phyloP scores from a whole-genome alignment of 768 basidiomycete genomes.

The Mycena sanguinolenta region DNA sequence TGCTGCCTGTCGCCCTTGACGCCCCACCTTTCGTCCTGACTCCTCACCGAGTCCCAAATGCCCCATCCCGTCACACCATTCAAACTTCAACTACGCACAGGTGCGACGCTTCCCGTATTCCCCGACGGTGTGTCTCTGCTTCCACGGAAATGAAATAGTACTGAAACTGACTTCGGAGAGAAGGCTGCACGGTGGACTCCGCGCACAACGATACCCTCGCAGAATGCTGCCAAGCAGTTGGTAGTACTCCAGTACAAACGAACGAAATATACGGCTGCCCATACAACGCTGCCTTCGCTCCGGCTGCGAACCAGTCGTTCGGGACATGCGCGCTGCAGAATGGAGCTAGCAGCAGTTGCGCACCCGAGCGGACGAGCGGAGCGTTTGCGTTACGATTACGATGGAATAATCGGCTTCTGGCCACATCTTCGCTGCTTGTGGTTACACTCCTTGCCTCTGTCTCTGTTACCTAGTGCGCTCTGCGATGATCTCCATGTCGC shows the following conservation, averaged over 20 bases:
- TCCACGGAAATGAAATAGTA: background rate
- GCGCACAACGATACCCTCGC: conserved; percentile 20
- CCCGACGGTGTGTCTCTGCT: background rate
- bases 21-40: too few relatives aligned
- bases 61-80: background rate
- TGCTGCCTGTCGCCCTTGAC: background rate
- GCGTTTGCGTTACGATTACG: too few relatives aligned
- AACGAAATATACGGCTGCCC: conserved; percentile 22
- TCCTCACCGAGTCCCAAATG: too few relatives aligned
- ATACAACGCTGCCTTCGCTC: conserved; percentile 14
- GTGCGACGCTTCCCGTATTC: conserved; percentile 10
- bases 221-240: conserved; percentile 19
- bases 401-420: too few relatives aligned
- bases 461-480: too few relatives aligned
- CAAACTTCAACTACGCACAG: background rate
- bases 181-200: conserved; percentile 29
- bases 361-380: background rate
- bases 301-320: conserved; percentile 25
- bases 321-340: conserved; percentile 10
- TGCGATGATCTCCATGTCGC: too few relatives aligned
- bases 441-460: too few relatives aligned
- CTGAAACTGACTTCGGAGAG: background rate
- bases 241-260: conserved; percentile 2
- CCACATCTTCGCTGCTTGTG: too few relatives aligned
- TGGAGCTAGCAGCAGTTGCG: conserved; percentile 15